Base-by-base conservation (phyloP, 345 rosid genomes). In the Syzygium aromaticum region DNA sequence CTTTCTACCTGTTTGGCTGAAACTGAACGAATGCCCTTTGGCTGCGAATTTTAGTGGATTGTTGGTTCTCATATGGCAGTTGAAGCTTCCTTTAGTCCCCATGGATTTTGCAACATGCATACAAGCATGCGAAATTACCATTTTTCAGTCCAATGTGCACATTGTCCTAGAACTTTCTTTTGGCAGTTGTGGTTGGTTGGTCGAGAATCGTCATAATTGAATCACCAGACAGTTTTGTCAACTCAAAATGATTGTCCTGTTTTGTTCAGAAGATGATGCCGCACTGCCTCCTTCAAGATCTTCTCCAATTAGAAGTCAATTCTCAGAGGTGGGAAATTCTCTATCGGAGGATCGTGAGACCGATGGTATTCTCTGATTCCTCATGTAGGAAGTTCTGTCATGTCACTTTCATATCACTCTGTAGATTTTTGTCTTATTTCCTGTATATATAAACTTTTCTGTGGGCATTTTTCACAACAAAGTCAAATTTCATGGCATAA, bases 241-340 rank as follows among this genome's bases (percentile, higher is more conserved):
- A 63, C 51, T 59, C 51, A 80, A 77, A 56, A 85, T 56, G 64
- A 40, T 73, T 88, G 17, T 85, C 27, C 38, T 11, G 64, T 84
- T 77, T 54, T 23, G 87, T 89, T 86, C 92, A 97, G 98, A 95
- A 90, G 97, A 97, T 87, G 96, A 94, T 86, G 61, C 89, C 43
- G 28, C 89, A 43, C 87, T 87, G 91, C 91, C 92, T 86, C 92
- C 93, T 56, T 90, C 94, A 64, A 91, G 93, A 90, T 67, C 92
- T 64, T 89, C 96, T 89, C 94, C 96, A 84, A 86, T 93, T 6
- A 93, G 17, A 27, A 91, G 95, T 85, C 95, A 92, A 88, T 88
- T 88, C 89, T 88, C 94, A 38, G 99, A 96, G 87, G 23, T 52
- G 6, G 92, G 92, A 82, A 93, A 90, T 57, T 89, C 99, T 14